Base-by-base conservation (phyloP, 345 rosid species). In the Erodium maritimum region DNA sequence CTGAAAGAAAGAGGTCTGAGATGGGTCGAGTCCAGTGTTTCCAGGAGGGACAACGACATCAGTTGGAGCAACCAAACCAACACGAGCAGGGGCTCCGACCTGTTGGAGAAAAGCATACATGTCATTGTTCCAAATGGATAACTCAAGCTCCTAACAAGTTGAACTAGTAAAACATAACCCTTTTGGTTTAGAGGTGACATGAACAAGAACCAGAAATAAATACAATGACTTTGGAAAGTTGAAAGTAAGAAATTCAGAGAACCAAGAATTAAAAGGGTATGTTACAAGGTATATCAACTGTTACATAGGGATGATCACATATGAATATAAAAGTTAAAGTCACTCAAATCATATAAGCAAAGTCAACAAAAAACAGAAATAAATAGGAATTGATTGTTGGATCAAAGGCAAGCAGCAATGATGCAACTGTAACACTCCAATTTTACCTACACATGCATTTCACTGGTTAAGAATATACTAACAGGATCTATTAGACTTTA, bases 1-100 rank as follows among this genome's bases (percentile, higher is more conserved):
- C 78, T 77, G 78, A 55, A 77, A 77, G 71, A 77, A 77, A 51
- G 78, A 73, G 16, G 81, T 77, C 56, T 77, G 81, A 20, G 78
- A 77, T 0, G 81, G 81, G 25, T 77, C 81, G 18, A 77, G 78
- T 57, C 81, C 81, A 10, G 81, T 77, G 66, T 73, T 77, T 20
- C 81, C 81, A 24, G 81, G 81, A 42, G 81, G 75, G 46, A 77
- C 78, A 59, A 77, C 67, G 2, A 77, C 78, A 73, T 77, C 81
- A 65, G 65, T 70, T 54, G 81, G 78, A 16, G 81, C 77, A 67
- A 77, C 54, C 51, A 77, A 59, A 62, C 81, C 81, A 52, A 77
- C 81, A 53, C 81, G 78, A 3, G 81, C 81, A 48, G 78, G 81
- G 46, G 81, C 81, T 46, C 81, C 78, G 25, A 77, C 81, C 78